Conservation (phyloP, 2,329 filamentous ascomycete species). For the Alternaria panax region DNA sequence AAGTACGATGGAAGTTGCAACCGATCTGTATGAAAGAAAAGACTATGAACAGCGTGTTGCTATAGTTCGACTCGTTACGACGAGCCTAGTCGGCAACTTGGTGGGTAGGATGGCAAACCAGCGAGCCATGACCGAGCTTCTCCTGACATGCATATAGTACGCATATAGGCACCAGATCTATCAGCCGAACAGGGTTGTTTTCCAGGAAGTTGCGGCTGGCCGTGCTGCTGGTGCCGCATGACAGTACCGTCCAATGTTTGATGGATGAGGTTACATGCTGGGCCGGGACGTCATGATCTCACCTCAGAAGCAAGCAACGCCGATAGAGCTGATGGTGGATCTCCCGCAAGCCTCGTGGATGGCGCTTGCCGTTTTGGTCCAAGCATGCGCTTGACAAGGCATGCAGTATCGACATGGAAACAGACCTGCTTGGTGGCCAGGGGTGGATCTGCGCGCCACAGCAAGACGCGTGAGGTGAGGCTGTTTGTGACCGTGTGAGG, state of each 20-base stretch:
- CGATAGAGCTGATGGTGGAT: conserved; percentile 26
- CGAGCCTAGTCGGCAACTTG: not conserved
- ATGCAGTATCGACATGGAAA: conserved; percentile 25
- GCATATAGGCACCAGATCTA: not conserved
- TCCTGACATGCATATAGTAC: conserved; percentile 23
- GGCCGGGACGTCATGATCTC: conserved; percentile 16
- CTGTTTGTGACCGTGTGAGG: conserved; percentile 37
- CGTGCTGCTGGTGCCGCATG: conserved; percentile 15
- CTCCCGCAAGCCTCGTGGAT: conserved; percentile 27
- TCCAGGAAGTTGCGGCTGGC: conserved; percentile 17
- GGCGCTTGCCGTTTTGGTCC: conserved; percentile 27
- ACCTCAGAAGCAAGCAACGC: conserved; percentile 29
- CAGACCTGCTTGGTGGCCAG: conserved; percentile 14
- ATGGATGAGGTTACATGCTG: conserved; percentile 35
- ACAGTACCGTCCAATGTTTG: conserved; percentile 20
- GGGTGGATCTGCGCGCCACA: conserved; percentile 26
- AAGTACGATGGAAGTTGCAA: not conserved
- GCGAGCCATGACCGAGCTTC: conserved; percentile 33
- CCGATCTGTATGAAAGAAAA: not conserved
- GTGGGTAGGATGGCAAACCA: not conserved
- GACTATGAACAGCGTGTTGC: not conserved
- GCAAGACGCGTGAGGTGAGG: conserved; percentile 39
- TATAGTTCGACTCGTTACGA: not conserved
- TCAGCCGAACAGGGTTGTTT: conserved; percentile 10
- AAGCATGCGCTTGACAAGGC: conserved; percentile 23